phyloP scores from a whole-genome alignment of 345 rosid species.

The Triadica sebifera region DNA sequence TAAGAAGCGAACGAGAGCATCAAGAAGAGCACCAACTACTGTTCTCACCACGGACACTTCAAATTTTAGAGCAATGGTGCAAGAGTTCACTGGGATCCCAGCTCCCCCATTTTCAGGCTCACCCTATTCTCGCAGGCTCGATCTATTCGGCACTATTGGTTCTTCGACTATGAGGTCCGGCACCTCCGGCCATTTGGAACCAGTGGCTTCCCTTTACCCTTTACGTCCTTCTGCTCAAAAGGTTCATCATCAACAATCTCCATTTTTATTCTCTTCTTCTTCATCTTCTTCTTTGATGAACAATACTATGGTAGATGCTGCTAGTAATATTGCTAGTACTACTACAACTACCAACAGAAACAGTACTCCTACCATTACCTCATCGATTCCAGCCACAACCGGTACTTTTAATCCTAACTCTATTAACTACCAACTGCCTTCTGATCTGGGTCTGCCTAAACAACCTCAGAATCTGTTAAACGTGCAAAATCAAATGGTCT shows the following conservation, averaged over 20 bases:
- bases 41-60: conserved; percentile 86
- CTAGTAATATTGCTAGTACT: conserved; percentile 17
- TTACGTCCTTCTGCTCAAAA: conserved; percentile 55
- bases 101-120: conserved; percentile 69
- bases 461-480: conserved; percentile 32
- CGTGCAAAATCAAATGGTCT: conserved; percentile 34
- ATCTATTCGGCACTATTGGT: conserved; percentile 53
- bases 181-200: conserved; percentile 24
- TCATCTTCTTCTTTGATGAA: conserved; percentile 2
- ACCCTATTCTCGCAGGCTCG: conserved; percentile 56
- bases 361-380: conserved; percentile 1
- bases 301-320: conserved; percentile 15
- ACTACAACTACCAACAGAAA: conserved; percentile 1
- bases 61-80: conserved; percentile 92
- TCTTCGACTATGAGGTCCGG: conserved; percentile 30
- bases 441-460: conserved; percentile 33
- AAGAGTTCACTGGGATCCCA: conserved; percentile 91
- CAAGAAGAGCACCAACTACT: conserved; percentile 86
- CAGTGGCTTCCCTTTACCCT: conserved; percentile 43
- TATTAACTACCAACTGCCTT: conserved; percentile 32
- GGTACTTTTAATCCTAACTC: conserved; percentile 29
- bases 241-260: conserved; percentile 36
- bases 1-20: conserved; percentile 80
- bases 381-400: conserved; percentile 9
- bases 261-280: conserved; percentile 31